Conservation (phyloP, 176 grass and related monocot species). For the Melocanna baccifera region DNA sequence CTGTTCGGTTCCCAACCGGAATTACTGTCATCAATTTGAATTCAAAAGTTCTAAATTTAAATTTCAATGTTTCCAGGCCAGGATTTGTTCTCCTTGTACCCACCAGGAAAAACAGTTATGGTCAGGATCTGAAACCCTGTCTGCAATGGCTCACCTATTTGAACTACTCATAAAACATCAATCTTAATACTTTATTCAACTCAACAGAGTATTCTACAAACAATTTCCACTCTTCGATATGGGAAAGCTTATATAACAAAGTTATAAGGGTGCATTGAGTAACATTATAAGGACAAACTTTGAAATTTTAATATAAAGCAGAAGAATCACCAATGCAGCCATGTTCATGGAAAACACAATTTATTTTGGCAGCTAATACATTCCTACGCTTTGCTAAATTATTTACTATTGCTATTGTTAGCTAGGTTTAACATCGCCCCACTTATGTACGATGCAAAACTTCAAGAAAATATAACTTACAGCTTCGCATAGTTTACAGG, state of each 20-base stretch:
- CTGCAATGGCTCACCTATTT: neutral
- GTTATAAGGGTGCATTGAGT: neutral
- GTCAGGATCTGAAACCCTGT: neutral
- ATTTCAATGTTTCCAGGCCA: neutral
- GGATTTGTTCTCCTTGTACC: neutral
- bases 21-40: neutral
- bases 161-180: neutral
- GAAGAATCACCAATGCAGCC: neutral
- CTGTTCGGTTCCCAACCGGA: neutral
- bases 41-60: neutral
- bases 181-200: neutral
- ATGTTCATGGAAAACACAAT: neutral
- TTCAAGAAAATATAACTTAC: slow-evolving; percentile 55
- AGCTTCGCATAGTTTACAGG: slow-evolving; percentile 97
- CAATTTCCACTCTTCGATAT: neutral
- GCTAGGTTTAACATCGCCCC: neutral
- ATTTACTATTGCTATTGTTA: neutral
- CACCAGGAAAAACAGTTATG: neutral
- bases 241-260: neutral
- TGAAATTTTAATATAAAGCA: neutral
- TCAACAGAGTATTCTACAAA: neutral
- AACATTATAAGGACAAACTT: neutral
- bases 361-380: neutral
- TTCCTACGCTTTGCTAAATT: neutral
- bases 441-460: neutral